These are phyloP conservation scores for Staphylotrichum longicolle DNA, from an alignment of 495 filamentous ascomycete genomes.

Conservation along the genomic window DNA sequence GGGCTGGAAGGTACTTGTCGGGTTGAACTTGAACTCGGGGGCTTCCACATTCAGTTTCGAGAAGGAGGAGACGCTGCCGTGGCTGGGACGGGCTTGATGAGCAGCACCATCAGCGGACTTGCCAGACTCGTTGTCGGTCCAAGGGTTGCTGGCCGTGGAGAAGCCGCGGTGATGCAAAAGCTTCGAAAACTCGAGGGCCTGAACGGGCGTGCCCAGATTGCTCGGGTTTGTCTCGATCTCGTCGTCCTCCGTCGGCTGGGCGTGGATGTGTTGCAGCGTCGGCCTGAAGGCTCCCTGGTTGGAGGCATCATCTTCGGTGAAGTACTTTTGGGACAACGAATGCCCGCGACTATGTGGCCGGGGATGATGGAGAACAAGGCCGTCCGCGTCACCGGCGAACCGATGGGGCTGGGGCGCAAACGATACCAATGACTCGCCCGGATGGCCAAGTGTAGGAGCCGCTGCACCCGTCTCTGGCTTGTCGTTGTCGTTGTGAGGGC, in stretches of 20 bases:
- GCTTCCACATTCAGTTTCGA: slow-evolving; percentile 85
- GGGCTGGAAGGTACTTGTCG: slow-evolving; percentile 59
- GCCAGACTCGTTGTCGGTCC: slow-evolving; percentile 46
- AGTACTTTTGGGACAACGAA: slow-evolving; percentile 55
- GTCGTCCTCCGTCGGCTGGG: slow-evolving; percentile 52
- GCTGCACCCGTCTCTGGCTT: slow-evolving; percentile 29
- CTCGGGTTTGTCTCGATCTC: slow-evolving; percentile 78
- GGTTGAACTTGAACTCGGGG: slow-evolving; percentile 82
- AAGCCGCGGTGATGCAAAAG: slow-evolving; percentile 40
- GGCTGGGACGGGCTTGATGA: slow-evolving; percentile 40
- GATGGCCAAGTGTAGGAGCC: slow-evolving; percentile 31
- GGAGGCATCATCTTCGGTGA: slow-evolving; percentile 44
- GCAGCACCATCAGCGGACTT: slow-evolving; percentile 28
- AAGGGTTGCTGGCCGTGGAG: slow-evolving; percentile 52
- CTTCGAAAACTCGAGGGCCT: slow-evolving; percentile 41
- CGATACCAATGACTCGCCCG: slow-evolving; percentile 42
- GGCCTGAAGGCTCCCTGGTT: slow-evolving; percentile 37
- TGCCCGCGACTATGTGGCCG: slow-evolving; percentile 60
- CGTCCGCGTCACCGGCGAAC: slow-evolving; percentile 46
- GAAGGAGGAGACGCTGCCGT: slow-evolving; percentile 63
- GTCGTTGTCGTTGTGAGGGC: slow-evolving; percentile 50
- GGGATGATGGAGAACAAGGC: slow-evolving; percentile 57
- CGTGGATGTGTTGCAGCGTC: slow-evolving; percentile 30
- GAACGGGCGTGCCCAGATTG: slow-evolving; percentile 61
- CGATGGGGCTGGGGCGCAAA: slow-evolving; percentile 40